A percentile compares a stretch with the other conserved stretches of the same genome.
These are phyloP conservation scores for Colletotrichum shisoi DNA, from an alignment of 2,329 filamentous ascomycete species.

Conservation along the genomic window DNA sequence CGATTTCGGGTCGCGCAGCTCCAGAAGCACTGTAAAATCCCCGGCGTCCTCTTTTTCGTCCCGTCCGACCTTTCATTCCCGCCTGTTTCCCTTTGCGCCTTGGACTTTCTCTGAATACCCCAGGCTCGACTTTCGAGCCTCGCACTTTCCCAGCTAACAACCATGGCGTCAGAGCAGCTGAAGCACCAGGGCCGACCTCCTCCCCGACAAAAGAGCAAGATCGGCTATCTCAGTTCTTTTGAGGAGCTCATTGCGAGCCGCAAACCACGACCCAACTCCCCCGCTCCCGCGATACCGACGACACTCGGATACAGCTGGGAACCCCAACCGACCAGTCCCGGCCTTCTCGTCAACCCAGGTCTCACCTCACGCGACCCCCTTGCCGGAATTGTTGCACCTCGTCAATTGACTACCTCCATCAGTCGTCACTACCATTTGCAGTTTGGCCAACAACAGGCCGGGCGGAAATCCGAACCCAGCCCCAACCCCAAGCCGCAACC, in stretches of 20 bases:
- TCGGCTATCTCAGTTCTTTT: background rate
- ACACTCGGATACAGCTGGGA: background rate
- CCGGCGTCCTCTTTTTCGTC: background rate
- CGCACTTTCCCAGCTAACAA: slow-evolving; percentile 26
- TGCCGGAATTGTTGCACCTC: background rate
- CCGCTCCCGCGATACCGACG: background rate
- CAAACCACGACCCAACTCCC: background rate
- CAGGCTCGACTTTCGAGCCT: background rate
- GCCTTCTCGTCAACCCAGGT: slow-evolving; percentile 1
- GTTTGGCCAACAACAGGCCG: background rate
- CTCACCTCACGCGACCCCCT: background rate
- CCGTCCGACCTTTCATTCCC: slow-evolving; percentile 3
- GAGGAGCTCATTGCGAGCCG: background rate
- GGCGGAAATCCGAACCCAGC: background rate
- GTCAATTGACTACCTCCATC: background rate
- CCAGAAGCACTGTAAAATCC: slow-evolving; percentile 28
- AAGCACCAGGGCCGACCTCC: background rate
- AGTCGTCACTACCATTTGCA: background rate
- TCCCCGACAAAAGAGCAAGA: background rate
- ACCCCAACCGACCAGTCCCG: background rate
- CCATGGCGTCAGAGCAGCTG: slow-evolving; percentile 12
- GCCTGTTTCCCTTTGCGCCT: slow-evolving; percentile 4
- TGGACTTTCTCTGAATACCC: slow-evolving; percentile 1
- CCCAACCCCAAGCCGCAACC: background rate
- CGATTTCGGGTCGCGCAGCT: background rate